Percentiles rank a stretch among this genome's conserved stretches.
Evolutionary conservation across 2,329 filamentous ascomycete genomes (phyloP).

Genomic region (Pseudogymnoascus sp.): DNA sequence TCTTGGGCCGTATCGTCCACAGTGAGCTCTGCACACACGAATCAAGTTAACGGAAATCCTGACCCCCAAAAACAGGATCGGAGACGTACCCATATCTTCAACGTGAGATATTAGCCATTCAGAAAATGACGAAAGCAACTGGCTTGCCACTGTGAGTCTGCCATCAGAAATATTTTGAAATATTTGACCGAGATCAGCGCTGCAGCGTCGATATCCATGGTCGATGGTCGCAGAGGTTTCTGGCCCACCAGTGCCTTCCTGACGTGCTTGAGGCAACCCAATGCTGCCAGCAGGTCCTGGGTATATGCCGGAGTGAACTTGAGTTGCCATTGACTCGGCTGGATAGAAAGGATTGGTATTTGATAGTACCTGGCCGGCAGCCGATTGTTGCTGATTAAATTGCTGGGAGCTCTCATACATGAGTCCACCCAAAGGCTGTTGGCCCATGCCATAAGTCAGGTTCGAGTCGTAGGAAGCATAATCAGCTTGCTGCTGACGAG

Average conservation of each 20-base stretch:
- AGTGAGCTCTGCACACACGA: conserved; percentile 58
- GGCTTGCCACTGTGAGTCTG: conserved; percentile 48
- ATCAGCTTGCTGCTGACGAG: neutral
- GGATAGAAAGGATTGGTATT: neutral
- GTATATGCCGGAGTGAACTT: neutral
- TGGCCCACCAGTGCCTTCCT: neutral
- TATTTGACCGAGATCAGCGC: conserved; percentile 32
- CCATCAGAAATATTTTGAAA: conserved; percentile 55
- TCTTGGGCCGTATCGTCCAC: conserved; percentile 72
- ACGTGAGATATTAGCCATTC: conserved; percentile 59
- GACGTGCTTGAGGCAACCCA: neutral
- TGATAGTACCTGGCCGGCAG: neutral
- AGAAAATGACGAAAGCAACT: conserved; percentile 51
- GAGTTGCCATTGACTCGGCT: neutral
- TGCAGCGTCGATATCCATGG: neutral
- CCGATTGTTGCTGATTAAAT: neutral
- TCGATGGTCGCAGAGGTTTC: neutral
- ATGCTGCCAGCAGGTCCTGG: neutral
- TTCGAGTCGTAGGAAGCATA: neutral
- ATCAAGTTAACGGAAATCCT: conserved; percentile 22
- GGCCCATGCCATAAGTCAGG: neutral
- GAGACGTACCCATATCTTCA: conserved; percentile 53
- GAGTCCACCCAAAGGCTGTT: neutral
- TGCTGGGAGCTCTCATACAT: conserved; percentile 4
- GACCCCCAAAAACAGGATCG: conserved; percentile 20